Conservation (phyloP, 2,329 filamentous ascomycete genomes). For the Hypoxylon sp. region DNA sequence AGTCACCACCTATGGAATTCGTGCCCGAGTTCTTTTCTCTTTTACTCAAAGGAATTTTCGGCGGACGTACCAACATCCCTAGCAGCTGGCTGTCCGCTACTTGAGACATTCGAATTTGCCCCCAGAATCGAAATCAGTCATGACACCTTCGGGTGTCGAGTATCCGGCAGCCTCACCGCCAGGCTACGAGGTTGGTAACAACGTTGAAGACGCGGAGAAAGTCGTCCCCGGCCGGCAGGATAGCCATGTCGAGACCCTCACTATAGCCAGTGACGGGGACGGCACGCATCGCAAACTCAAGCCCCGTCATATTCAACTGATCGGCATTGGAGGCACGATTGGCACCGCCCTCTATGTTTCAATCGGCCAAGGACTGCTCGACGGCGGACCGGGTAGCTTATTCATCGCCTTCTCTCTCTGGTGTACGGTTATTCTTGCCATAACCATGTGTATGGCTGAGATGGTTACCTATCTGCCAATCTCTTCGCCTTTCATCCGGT, state of each 20-base stretch:
- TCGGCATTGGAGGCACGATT: slow-evolving; percentile 75
- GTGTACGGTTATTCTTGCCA: slow-evolving; percentile 72
- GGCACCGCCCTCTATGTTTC: slow-evolving; percentile 73
- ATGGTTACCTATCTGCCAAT: slow-evolving; percentile 85
- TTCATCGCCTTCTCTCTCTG: slow-evolving; percentile 73
- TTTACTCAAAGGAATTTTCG: slow-evolving; percentile 44
- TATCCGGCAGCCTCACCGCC: slow-evolving; percentile 35
- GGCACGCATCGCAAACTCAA: slow-evolving; percentile 68
- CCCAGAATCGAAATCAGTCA: slow-evolving; percentile 17
- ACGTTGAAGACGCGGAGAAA: slow-evolving; percentile 42
- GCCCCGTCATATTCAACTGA: slow-evolving; percentile 70
- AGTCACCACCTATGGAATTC: slow-evolving; percentile 44
- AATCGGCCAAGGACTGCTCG: slow-evolving; percentile 70
- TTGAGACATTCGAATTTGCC: slow-evolving; percentile 15
- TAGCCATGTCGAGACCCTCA: slow-evolving; percentile 34
- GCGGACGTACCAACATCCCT: slow-evolving; percentile 6
- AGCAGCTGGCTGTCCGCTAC: slow-evolving; percentile 18
- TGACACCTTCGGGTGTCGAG: slow-evolving; percentile 44
- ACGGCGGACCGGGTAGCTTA: slow-evolving; percentile 71
- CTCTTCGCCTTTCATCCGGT: slow-evolving; percentile 83
- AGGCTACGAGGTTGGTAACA: slow-evolving; percentile 24
- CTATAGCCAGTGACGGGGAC: slow-evolving; percentile 52
- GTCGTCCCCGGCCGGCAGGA: slow-evolving; percentile 34
- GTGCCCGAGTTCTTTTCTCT: slow-evolving; percentile 47
- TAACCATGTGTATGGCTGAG: slow-evolving; percentile 76